Percentiles rank a stretch among this genome's conserved stretches.
Conservation (phyloP, 2,329 filamentous ascomycete species). For the Diaporthe velutina region DNA sequence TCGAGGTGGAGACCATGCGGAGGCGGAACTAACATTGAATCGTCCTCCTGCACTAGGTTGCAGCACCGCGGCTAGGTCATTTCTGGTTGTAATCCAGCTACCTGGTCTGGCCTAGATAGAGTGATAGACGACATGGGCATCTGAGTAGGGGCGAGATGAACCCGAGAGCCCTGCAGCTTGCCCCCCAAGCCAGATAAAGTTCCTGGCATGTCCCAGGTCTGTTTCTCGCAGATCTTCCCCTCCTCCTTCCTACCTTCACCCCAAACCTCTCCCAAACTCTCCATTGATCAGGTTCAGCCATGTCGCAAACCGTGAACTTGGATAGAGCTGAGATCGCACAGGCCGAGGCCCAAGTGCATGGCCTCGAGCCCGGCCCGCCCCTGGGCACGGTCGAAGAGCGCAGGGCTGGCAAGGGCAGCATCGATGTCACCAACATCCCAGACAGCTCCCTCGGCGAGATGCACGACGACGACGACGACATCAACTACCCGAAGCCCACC, state of each 20-base stretch:
- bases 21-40: slow-evolving; percentile 28
- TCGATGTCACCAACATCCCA: slow-evolving; percentile 24
- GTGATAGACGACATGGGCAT: slow-evolving; percentile 13
- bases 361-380: slow-evolving; percentile 30
- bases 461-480: slow-evolving; percentile 44
- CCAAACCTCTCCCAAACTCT: background rate
- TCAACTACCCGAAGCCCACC: slow-evolving; percentile 60
- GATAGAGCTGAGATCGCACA: slow-evolving; percentile 42
- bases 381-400: slow-evolving; percentile 34
- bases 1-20: slow-evolving; percentile 24
- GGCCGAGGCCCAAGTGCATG: slow-evolving; percentile 35
- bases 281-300: slow-evolving; percentile 23
- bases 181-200: slow-evolving; percentile 18
- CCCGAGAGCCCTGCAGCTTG: background rate
- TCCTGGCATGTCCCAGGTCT: slow-evolving; percentile 19
- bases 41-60: slow-evolving; percentile 11
- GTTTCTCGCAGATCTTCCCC: background rate
- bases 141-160: slow-evolving; percentile 7
- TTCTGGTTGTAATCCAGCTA: slow-evolving; percentile 23
- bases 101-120: slow-evolving; percentile 15
- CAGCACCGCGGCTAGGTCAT: slow-evolving; percentile 21
- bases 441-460: background rate
- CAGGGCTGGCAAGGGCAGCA: slow-evolving; percentile 33
- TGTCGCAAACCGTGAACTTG: slow-evolving; percentile 41
- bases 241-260: background rate